Base-by-base conservation (phyloP, 495 filamentous ascomycete species). In the Annulohypoxylon nitens region DNA sequence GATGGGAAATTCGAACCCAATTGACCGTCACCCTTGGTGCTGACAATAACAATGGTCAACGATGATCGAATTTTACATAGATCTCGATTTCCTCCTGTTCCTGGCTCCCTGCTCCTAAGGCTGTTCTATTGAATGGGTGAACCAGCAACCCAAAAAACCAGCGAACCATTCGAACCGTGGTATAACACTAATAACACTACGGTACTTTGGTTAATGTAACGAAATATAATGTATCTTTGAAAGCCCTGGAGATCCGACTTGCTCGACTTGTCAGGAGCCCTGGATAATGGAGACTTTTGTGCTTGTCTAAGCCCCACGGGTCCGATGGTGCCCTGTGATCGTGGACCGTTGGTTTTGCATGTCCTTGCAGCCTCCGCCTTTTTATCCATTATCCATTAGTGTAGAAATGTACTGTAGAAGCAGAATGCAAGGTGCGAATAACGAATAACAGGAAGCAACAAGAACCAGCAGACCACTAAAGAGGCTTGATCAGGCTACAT, bases 291-390 rank as follows among this genome's bases (percentile, higher is more conserved):
- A 57, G 26, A 57, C 54, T 50, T 48, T 63, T 59, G 36, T 34
- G 47, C 39, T 66, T 12, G 71, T 74, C 71, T 74, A 74, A 74
- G 71, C 71, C 71, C 62, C 71, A 60, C 48, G 67, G 65, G 20
- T 51, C 23, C 47, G 10, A 55, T 51, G 25, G 54, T 67, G 64
- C 47, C 23, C 30, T 14, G 47, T 20, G 23, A 11, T 45, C 16
- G 33, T 51, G 61, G 39, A n/a, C 41, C 16, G 71, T 69, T 64
- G 53, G 64, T 60, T 67, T 73, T 64, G 51, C 51, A 30, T 34
- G 43, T 53, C 45, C 55, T 67, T 63, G 64, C 64, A 73, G 70
- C 64, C 64, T 64, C 65, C 59, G 63, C 65, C 51, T 64, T 73
- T 69, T 73, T 64, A 61, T 43, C 70, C 61, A 65, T 36, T 30